Evolutionary conservation across 1,139 yeast species (phyloP).

Genomic region (Pichia kudriavzevii): DNA sequence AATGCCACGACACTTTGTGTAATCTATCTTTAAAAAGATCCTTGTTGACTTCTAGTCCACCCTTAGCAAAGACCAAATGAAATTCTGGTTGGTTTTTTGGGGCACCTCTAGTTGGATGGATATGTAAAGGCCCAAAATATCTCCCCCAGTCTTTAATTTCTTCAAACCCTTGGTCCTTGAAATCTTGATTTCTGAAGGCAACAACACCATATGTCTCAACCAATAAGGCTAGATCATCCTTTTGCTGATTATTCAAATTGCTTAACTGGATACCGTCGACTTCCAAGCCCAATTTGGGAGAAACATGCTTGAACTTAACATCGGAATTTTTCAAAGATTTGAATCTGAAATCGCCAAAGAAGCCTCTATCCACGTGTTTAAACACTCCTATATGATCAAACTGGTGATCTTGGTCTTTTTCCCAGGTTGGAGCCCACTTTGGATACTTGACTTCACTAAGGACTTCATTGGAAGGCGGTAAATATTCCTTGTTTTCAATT

Average conservation of each 20-base stretch:
- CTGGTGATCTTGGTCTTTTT: not conserved
- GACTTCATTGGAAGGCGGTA: not conserved
- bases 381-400: not conserved
- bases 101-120: constrained; percentile 65
- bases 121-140: constrained; percentile 62
- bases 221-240: constrained; percentile 51
- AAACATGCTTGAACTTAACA: constrained; percentile 35
- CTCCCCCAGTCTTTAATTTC: constrained; percentile 47
- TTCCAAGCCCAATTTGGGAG: constrained; percentile 59
- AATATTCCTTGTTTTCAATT: no score
- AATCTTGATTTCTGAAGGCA: constrained; percentile 57
- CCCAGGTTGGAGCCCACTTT: not conserved
- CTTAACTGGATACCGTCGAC: constrained; percentile 51
- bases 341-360: not conserved
- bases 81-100: constrained; percentile 52
- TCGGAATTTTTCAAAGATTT: constrained; percentile 15
- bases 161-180: constrained; percentile 47
- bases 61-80: constrained; percentile 51
- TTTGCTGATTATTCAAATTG: constrained; percentile 40
- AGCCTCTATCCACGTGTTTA: not conserved
- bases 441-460: not conserved
- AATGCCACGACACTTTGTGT: constrained; percentile 45
- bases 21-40: constrained; percentile 32
- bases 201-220: constrained; percentile 39
- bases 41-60: constrained; percentile 32